phyloP scores from a whole-genome alignment of 352 stramenopile species.

The Pythium periplocum region DNA sequence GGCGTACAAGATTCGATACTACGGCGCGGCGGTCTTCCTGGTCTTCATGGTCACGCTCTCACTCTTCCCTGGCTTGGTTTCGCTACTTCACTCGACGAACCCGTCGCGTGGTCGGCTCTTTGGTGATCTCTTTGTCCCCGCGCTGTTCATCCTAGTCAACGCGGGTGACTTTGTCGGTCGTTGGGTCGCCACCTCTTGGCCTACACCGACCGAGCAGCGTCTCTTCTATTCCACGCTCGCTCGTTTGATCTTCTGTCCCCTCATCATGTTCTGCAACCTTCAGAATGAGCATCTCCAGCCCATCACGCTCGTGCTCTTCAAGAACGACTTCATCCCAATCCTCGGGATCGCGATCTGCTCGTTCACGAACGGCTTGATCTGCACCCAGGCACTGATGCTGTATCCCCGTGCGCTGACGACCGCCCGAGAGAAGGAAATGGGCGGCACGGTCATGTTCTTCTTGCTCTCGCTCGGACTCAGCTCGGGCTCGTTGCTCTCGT shows the following conservation, averaged over 20 bases:
- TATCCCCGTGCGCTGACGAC: constrained; percentile 49
- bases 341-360: constrained; percentile 51
- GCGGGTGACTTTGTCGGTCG: constrained; percentile 63
- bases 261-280: constrained; percentile 77
- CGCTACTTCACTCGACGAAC: constrained; percentile 55
- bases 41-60: constrained; percentile 75
- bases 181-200: constrained; percentile 32
- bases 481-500: constrained; percentile 68
- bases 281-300: constrained; percentile 57
- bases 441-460: constrained; percentile 81
- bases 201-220: constrained; percentile 23
- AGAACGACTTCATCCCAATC: constrained; percentile 56
- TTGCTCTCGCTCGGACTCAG: constrained; percentile 70
- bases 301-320: constrained; percentile 71
- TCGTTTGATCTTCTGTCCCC: constrained; percentile 48
- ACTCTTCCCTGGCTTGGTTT: constrained; percentile 74
- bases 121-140: constrained; percentile 66
- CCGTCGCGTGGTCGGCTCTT: constrained; percentile 39
- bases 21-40: constrained; percentile 43
- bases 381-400: constrained; percentile 73
- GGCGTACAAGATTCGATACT: constrained; percentile 24
- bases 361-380: constrained; percentile 71
- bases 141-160: constrained; percentile 79
- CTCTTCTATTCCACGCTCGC: constrained; percentile 34
- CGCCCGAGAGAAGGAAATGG: constrained; percentile 64